phyloP scores from a whole-genome alignment of 1,284 basidiomycete genomes.

The Caloboletus inedulis region DNA sequence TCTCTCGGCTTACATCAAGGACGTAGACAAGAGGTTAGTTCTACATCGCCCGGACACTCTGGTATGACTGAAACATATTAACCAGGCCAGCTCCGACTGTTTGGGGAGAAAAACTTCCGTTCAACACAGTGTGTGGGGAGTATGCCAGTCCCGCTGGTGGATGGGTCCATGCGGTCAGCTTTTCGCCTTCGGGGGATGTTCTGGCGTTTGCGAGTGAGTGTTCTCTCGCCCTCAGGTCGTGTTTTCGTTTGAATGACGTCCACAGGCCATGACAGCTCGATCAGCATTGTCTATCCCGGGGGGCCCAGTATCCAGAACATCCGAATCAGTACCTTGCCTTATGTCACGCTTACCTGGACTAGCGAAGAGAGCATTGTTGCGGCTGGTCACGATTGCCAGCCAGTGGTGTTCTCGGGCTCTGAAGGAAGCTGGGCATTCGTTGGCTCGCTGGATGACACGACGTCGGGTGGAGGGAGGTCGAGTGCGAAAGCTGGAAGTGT shows the following conservation, averaged over 20 bases:
- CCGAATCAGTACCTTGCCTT: slow-evolving; percentile 74
- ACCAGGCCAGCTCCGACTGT: slow-evolving; percentile 81
- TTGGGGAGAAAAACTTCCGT: slow-evolving; percentile 97
- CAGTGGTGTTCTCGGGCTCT: slow-evolving; percentile 78
- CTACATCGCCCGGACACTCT: not conserved
- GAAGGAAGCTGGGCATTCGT: slow-evolving; percentile 70
- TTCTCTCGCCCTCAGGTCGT: not conserved
- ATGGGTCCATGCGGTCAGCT: slow-evolving; percentile 95
- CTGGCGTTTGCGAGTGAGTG: slow-evolving; percentile 88
- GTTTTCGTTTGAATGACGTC: slow-evolving; percentile 1
- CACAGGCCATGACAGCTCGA: slow-evolving; percentile 86
- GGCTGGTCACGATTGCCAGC: slow-evolving; percentile 98
- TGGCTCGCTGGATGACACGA: slow-evolving; percentile 85
- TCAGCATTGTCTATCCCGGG: slow-evolving; percentile 85
- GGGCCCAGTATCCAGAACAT: slow-evolving; percentile 71
- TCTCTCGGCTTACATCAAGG: slow-evolving; percentile 99
- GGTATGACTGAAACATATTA: slow-evolving; percentile 1
- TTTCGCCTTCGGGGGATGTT: slow-evolving; percentile 91
- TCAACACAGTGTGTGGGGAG: slow-evolving; percentile 97
- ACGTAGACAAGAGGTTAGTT: slow-evolving; percentile 86
- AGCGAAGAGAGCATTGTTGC: slow-evolving; percentile 81
- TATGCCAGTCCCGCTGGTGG: slow-evolving; percentile 86
- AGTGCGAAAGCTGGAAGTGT: slow-evolving; percentile 47
- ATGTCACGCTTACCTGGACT: slow-evolving; percentile 82
- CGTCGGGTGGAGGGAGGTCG: slow-evolving; percentile 44